Evolutionary conservation across 768 basidiomycete genomes (phyloP).

Genomic region (Chalciporus chontae): DNA sequence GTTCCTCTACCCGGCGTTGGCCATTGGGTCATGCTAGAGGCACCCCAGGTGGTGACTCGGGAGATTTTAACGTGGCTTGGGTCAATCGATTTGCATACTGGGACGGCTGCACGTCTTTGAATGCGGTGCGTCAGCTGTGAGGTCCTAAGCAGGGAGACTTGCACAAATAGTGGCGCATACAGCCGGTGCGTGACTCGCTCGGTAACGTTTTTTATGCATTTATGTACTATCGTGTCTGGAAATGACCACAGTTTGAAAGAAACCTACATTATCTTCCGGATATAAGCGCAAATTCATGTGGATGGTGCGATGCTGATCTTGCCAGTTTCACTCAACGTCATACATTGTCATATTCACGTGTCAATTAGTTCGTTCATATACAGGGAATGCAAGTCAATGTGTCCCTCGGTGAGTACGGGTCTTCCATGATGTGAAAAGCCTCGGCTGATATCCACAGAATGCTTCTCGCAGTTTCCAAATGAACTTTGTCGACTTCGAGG

Average conservation of each 20-base stretch:
- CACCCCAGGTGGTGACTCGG: conserved; percentile 50
- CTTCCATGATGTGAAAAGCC: background rate
- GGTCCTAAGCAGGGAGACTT: background rate
- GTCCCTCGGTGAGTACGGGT: no score
- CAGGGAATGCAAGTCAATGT: no score
- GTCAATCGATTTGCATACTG: background rate
- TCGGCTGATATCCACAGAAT: background rate
- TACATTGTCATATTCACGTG: no score
- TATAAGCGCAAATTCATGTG: no score
- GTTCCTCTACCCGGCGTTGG: conserved; percentile 52
- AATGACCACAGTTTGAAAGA: background rate
- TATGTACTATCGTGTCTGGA: background rate
- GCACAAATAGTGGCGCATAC: background rate
- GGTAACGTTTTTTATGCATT: background rate
- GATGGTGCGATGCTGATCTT: no score
- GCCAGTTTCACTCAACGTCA: no score
- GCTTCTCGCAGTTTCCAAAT: background rate
- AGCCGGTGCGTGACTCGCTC: background rate
- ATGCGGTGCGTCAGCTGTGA: background rate
- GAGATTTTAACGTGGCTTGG: conserved; percentile 47
- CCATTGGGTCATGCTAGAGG: conserved; percentile 71
- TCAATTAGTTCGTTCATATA: no score
- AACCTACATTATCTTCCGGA: background rate
- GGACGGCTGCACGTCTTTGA: conserved; percentile 6
- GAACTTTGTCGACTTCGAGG: background rate